Base-by-base conservation (phyloP, 2,329 filamentous ascomycete species). In the Alternaria arbusti region DNA sequence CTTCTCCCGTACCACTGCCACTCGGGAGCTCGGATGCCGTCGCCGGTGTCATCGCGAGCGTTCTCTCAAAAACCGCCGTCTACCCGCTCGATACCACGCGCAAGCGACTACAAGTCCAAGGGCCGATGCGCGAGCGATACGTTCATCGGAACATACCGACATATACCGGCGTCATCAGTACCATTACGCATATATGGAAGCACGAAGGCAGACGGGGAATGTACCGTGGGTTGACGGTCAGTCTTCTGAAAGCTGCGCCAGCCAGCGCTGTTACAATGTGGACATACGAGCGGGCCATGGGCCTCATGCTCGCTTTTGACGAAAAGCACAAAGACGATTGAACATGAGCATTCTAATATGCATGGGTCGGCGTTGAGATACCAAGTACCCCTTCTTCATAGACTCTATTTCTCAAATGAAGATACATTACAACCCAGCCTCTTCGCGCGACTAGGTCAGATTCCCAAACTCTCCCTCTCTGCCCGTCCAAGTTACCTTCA, bases 81-180 rank as follows among this genome's bases (percentile, higher is more conserved):
- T 99, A 98, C 72, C 96, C 96, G 15, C 85, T 99, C 23, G 96
- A 99, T 78, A 88, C 97, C 26, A 93, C 97, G 36, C 85, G 96
- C 69, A 99, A 98, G 84, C 86, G 96, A 50, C 86, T 99, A 70
- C 96, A 99, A 81, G 94, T 99, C 4, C 96, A 99, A 79, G 96
- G 96, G 0, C 96, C 96, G 1, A 97, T 91, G 64, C 85, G 94
- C 65, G 82, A 82, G 40, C 85, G 85, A 67, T 99, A 97, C 78
- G 89, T 95, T 15, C 91, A 96, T 80, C 87, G 88, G 72, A 93
- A 97, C 74, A 97, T 98, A 10, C 96, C 96, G 1, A 89, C 91
- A 70, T 98, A 97, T 75, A 84, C 83, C 6, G 85, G 85, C 13
- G 88, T 96, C 0, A 71, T 88, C 5, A 84, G 83, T 47, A 92